phyloP scores from a whole-genome alignment of 1,139 yeast genomes.

The Debaryomyces fabryi region DNA sequence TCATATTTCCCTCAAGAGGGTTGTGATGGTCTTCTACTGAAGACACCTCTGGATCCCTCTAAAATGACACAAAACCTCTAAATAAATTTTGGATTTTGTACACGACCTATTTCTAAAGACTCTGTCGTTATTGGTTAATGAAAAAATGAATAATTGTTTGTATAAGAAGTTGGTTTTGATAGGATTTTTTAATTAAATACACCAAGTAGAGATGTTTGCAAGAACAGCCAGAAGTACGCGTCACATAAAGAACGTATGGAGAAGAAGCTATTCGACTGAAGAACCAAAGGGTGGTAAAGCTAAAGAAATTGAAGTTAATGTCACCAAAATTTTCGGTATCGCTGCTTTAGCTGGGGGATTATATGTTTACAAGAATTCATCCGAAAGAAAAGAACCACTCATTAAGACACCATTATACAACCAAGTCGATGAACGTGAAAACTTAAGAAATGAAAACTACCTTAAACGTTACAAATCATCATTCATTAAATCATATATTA shows the following conservation, averaged over 20 bases:
- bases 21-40: not conserved
- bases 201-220: conserved; percentile 23
- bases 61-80: conserved; percentile 2
- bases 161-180: not conserved
- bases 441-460: conserved; percentile 42
- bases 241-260: conserved; percentile 16
- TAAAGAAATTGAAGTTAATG: conserved; percentile 42
- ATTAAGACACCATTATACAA: conserved; percentile 44
- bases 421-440: conserved; percentile 39
- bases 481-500: conserved; percentile 45
- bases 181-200: not conserved
- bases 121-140: conserved; percentile 9
- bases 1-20: not conserved
- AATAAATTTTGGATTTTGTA: not conserved
- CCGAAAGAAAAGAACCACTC: conserved; percentile 40
- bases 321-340: conserved; percentile 45
- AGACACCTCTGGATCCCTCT: not conserved
- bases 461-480: conserved; percentile 45
- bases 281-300: conserved; percentile 30
- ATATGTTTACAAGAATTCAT: conserved; percentile 43
- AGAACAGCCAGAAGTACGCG: conserved; percentile 21
- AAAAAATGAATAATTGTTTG: conserved; percentile 4
- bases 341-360: conserved; percentile 45
- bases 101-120: conserved; percentile 5
- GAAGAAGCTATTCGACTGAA: conserved; percentile 37